Conservation (phyloP, 2,329 filamentous ascomycete genomes). For the Botrytis paeoniae region DNA sequence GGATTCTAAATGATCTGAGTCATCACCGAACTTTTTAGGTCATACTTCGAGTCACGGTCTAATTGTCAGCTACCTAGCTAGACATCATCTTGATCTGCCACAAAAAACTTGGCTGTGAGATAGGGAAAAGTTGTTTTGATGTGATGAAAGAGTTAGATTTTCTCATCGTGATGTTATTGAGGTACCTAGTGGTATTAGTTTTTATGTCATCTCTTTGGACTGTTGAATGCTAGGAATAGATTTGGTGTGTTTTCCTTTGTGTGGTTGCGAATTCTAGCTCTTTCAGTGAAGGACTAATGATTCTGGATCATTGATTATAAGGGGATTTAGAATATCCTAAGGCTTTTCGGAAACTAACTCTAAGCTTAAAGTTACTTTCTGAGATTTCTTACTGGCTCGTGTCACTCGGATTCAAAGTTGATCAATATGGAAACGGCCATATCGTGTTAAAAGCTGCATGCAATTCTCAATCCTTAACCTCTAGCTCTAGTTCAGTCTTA, state of each 20-base stretch:
- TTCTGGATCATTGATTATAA: background rate
- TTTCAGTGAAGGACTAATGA: background rate
- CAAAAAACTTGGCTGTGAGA: background rate
- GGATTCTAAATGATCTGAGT: background rate
- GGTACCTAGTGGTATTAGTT: slow-evolving; percentile 5
- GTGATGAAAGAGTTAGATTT: background rate
- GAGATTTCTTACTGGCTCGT: background rate
- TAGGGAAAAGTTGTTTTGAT: background rate
- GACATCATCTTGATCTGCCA: background rate
- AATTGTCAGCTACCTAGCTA: background rate
- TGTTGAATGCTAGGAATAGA: background rate
- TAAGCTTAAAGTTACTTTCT: background rate
- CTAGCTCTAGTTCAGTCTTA: background rate
- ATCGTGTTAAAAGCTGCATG: background rate
- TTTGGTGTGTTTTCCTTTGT: background rate
- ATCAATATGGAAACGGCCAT: background rate
- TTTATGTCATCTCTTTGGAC: background rate
- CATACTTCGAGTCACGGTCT: background rate
- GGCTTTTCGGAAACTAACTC: background rate
- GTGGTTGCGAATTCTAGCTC: background rate
- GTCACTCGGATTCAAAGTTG: background rate
- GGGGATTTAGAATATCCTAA: too few species aligned
- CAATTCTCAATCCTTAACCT: background rate
- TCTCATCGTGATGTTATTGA: background rate
- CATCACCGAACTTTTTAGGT: slow-evolving; percentile 7